Evolutionary conservation across 2,329 filamentous ascomycete species (phyloP).

Genomic region (Alternaria sp.): DNA sequence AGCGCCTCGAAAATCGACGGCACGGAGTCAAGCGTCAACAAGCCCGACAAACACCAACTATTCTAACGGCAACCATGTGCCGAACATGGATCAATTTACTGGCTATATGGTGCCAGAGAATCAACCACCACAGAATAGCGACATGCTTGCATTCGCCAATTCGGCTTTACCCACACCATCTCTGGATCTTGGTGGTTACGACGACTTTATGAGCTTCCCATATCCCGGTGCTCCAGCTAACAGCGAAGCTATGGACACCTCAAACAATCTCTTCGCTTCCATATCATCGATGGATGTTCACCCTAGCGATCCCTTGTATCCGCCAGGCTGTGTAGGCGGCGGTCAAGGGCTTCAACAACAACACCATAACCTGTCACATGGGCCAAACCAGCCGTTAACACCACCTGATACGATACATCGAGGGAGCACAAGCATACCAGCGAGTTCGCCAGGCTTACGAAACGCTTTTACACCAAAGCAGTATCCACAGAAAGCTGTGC

Average conservation of each 20-base stretch:
- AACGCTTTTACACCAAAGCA: background rate
- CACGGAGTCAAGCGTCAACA: background rate
- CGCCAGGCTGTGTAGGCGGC: background rate
- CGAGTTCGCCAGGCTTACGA: background rate
- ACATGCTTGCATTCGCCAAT: background rate
- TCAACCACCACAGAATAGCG: background rate
- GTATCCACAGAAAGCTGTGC: background rate
- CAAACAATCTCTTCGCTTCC: background rate
- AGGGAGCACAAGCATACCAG: background rate
- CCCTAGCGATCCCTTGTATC: background rate
- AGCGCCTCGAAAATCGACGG: conserved; percentile 3
- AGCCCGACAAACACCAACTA: background rate
- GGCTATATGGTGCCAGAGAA: background rate
- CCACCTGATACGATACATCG: conserved; percentile 5
- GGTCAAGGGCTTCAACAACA: background rate
- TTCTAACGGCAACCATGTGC: background rate
- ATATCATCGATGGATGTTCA: background rate
- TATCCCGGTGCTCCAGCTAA: background rate
- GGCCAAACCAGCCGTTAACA: background rate
- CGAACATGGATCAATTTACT: conserved; percentile 4
- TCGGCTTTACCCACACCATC: background rate
- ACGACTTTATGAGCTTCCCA: conserved; percentile 8
- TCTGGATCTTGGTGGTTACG: conserved; percentile 1
- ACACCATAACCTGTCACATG: background rate
- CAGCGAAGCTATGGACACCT: background rate